A percentile compares a stretch with the other conserved stretches of the same genome.
These are phyloP conservation scores for Myxozyma sirexii DNA, from an alignment of 805 yeast genomes.

Conservation along the genomic window DNA sequence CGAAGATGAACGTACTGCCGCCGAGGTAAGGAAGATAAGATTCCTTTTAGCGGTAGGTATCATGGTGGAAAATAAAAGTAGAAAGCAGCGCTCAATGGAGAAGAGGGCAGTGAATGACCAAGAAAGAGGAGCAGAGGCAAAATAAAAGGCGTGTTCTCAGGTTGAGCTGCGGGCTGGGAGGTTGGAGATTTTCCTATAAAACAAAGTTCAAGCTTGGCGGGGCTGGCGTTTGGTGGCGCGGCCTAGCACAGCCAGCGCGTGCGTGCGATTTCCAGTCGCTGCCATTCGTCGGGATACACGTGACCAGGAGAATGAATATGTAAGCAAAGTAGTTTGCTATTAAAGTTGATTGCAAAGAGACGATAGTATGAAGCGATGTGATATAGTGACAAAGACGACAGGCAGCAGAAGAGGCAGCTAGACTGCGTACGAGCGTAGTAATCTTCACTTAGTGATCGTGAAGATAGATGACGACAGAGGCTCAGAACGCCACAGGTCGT, in stretches of 20 bases:
- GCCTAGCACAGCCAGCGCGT: background rate
- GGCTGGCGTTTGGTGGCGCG: background rate
- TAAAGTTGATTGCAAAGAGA: too few species aligned
- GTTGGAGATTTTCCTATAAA: too few species aligned
- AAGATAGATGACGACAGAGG: too few species aligned
- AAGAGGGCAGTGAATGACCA: background rate
- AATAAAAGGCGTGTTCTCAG: background rate
- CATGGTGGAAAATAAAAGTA: slow-evolving; percentile 1
- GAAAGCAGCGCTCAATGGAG: background rate
- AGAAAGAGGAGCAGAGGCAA: background rate
- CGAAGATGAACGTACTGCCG: slow-evolving; percentile 7
- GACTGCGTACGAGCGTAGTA: background rate
- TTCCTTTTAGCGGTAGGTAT: background rate
- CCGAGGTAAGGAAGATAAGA: slow-evolving; percentile 10
- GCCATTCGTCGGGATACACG: background rate
- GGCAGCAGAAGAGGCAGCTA: background rate
- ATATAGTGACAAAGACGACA: too few species aligned
- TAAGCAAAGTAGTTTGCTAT: background rate
- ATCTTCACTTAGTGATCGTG: too few species aligned
- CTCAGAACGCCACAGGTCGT: too few species aligned
- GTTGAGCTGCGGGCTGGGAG: background rate
- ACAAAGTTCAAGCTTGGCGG: too few species aligned
- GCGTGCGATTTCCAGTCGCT: background rate
- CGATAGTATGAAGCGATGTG: too few species aligned
- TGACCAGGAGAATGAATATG: background rate